A percentile compares a stretch with the other conserved stretches of the same genome.
Evolutionary conservation across 2,329 filamentous ascomycete genomes (phyloP).

Genomic region (Fusarium albidum): DNA sequence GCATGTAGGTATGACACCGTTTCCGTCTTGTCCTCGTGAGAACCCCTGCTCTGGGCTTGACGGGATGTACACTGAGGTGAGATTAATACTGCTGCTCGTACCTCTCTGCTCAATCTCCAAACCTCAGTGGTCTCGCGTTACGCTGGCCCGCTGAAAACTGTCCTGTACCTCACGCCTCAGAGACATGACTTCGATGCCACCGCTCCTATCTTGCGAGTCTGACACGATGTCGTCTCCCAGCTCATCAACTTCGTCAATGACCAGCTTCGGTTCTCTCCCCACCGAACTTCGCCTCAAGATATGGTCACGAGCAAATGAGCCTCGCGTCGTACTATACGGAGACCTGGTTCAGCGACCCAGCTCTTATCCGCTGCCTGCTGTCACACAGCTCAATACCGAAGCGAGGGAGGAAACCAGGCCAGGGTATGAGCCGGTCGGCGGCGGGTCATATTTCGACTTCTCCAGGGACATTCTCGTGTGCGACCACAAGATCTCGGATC

Average conservation of each 20-base stretch:
- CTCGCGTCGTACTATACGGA: conserved; percentile 47
- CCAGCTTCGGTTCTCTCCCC: conserved; percentile 43
- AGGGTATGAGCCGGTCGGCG: conserved; percentile 46
- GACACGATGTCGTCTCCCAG: conserved; percentile 11
- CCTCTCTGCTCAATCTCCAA: conserved; percentile 23
- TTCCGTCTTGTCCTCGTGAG: conserved; percentile 41
- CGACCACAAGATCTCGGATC: conserved; percentile 47
- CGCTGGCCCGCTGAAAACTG: conserved; percentile 10
- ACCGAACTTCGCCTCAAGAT: conserved; percentile 49
- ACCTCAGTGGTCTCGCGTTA: conserved; percentile 27
- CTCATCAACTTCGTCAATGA: conserved; percentile 20
- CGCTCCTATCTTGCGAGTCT: conserved; percentile 5
- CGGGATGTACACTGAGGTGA: conserved; percentile 33
- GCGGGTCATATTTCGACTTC: conserved; percentile 49
- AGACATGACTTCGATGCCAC: conserved; percentile 22
- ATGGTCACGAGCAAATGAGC: conserved; percentile 48
- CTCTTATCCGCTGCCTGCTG: conserved; percentile 46
- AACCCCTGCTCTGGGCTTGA: conserved; percentile 34
- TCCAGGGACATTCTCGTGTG: conserved; percentile 49
- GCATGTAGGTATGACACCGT: conserved; percentile 40
- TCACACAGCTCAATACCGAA: conserved; percentile 48
- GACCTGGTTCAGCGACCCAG: conserved; percentile 43
- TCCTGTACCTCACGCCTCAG: neutral
- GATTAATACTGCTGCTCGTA: conserved; percentile 38
- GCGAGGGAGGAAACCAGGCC: conserved; percentile 45